Evolutionary conservation across 192 early-diverging fungal species (phyloP), one percentile per base, ranked within the genome.

Genomic region (Backusella macrospora): DNA sequence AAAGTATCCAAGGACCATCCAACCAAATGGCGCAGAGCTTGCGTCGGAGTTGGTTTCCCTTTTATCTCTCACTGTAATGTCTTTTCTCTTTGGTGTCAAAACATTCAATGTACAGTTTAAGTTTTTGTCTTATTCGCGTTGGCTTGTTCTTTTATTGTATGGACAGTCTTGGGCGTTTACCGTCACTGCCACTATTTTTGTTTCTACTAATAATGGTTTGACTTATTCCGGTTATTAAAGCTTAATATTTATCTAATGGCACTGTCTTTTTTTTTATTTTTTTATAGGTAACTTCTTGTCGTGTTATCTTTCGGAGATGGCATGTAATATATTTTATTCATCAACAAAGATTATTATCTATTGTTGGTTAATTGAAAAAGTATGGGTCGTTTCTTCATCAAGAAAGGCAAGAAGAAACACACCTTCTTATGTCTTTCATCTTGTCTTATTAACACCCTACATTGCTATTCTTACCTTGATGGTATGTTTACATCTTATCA

Each of bases 261-360:
- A 34, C 0, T 34, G 34, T n/a, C 2, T 37, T 14, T 68, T 44
- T 63, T 48, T 26, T 3, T 63, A 18, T n/a, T 9, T 48, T 34
- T 43, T n/a, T 46, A 2, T 66, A 76, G 76, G 72, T 7, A 77
- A 77, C 23, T 73, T 52, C 40, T 40, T 77, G 4, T 80, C 82
- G 0, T 83, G 82, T 39, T 66, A 69, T 40, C 18, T 83, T 4
- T 80, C 81, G 0, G 75, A 81, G 38, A 72, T 81, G 40, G 42
- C 72, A n/a, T 85, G 84, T 13, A 81, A 81, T 72, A 26, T 81
- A 29, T 80, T 85, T 70, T 85, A 85, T 72, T 73, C 76, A 7
- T 26, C 46, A 0, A 80, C 79, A 37, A 85, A 85, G 46, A 48
- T 85, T 6, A 69, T 83, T 7, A 83, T 83, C 39, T 85, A 85